These are phyloP conservation scores for Beauveria bassiana DNA, from an alignment of 2,329 filamentous ascomycete genomes.

Conservation along the genomic window DNA sequence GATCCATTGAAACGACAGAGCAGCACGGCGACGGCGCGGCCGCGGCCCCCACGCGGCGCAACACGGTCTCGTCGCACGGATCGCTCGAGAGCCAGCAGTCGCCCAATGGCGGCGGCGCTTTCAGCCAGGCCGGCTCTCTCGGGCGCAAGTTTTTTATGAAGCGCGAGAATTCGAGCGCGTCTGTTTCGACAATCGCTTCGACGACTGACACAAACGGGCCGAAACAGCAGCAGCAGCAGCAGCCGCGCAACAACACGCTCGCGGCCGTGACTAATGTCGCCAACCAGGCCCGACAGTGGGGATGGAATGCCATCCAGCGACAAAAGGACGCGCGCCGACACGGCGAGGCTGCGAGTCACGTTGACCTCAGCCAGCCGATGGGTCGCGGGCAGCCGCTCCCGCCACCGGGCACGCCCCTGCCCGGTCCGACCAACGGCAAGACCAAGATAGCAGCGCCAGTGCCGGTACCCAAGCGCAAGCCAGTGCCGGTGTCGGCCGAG, in stretches of 20 bases:
- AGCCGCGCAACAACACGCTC: conserved; percentile 37
- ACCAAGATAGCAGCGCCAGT: conserved; percentile 50
- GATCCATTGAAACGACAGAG: conserved; percentile 21
- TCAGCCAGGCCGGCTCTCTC: conserved; percentile 30
- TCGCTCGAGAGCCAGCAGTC: conserved; percentile 21
- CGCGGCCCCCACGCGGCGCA: conserved; percentile 24
- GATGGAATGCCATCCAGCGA: conserved; percentile 47
- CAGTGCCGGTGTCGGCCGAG: conserved; percentile 17
- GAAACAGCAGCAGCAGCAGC: conserved; percentile 22
- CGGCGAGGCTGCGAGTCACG: conserved; percentile 21
- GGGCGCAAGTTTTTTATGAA: conserved; percentile 33
- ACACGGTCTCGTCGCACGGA: conserved; percentile 31
- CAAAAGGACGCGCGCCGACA: conserved; percentile 35
- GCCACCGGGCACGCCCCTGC: conserved; percentile 71
- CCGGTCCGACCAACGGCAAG: conserved; percentile 52
- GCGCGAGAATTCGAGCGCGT: conserved; percentile 29
- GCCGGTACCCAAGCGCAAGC: conserved; percentile 57
- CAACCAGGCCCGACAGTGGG: conserved; percentile 50
- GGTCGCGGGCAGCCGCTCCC: conserved; percentile 76
- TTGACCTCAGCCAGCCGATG: conserved; percentile 60
- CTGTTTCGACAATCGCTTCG: conserved; percentile 28
- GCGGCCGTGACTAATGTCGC: conserved; percentile 49
- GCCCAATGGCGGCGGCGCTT: conserved; percentile 24
- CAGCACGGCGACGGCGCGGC: conserved; percentile 20
- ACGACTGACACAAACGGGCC: conserved; percentile 10